Base-by-base conservation (phyloP, 441 rosid species). In the Gossypium aridum region DNA sequence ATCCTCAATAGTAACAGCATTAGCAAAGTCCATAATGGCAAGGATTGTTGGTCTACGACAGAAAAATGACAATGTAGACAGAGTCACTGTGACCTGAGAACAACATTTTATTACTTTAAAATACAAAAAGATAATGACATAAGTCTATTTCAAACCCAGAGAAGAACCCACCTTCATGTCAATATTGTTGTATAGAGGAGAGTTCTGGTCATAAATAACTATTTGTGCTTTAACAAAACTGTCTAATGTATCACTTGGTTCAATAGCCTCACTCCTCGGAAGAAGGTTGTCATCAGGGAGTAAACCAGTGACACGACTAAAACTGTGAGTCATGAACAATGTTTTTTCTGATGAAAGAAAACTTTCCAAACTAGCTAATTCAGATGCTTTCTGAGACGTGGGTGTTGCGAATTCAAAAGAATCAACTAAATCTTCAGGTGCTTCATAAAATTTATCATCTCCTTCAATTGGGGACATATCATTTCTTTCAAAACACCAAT, bases 171-270 rank as follows among this genome's bases (percentile, higher is more conserved):
- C 99, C 96, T 79, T 86, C 83, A 79, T 96, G 80, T 94, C 99
- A 64, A 88, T 82, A 71, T 94, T 92, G 45, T 85, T 34, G 72
- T 96, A 94, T 75, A 82, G 83, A 70, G 88, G 83, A 78, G 98
- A 96, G 81, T 84, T 87, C 80, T 85, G 93, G 72, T 92, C 96
- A 80, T 83, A 91, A 76, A 94, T 85, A 72, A 88, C 77, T 79
- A 91, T 90, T 75, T 94, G 98, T 76, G 99, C 99, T 83, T 91
- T 96, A 79, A 96, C 97, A 83, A 96, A 96, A 84, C 97, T 94
- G 67, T 90, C 93, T 84, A 89, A 81, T 39, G 90, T 82, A 63
- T 87, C 81, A 53, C 78, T 76, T 64, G 73, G 78, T 76, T 87
- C 89, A 76, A 74, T 75, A 68, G 81, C 84, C 78, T 83, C 87